Conservation (phyloP, 306 rosid genomes). For the Arachis hypogaea region DNA sequence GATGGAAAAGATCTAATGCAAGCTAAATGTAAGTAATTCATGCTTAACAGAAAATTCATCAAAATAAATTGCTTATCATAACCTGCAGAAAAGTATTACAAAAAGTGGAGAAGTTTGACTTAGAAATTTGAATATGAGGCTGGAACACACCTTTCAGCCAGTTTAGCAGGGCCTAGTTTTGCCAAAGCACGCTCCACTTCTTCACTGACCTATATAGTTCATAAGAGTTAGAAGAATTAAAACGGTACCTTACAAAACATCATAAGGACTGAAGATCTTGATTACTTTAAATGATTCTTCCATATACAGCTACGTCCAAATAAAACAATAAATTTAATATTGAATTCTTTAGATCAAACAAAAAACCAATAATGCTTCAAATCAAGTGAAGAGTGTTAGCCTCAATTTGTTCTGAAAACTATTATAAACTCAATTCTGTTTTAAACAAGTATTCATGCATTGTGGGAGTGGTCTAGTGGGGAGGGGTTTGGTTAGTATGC, state of each 20-base stretch:
- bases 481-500: no score
- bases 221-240: constrained; percentile 41
- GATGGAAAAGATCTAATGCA: constrained; percentile 59
- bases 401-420: not conserved
- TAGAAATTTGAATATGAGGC: constrained; percentile 8
- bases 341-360: constrained; percentile 4
- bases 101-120: not conserved
- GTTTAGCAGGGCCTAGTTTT: constrained; percentile 54
- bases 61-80: constrained; percentile 5
- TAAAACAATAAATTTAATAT: not conserved
- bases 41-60: not conserved
- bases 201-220: constrained; percentile 71
- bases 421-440: no score
- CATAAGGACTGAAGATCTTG: not conserved
- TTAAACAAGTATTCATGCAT: no score
- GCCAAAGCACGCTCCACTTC: constrained; percentile 84
- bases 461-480: no score
- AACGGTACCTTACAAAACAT: constrained; percentile 22
- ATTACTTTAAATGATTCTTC: constrained; percentile 14
- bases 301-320: not conserved
- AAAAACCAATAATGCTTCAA: not conserved
- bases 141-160: constrained; percentile 68
- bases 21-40: constrained; percentile 21
- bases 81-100: constrained; percentile 19
- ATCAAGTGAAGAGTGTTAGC: not conserved